Percentiles rank a stretch among this genome's conserved stretches.
Conservation (phyloP, 495 filamentous ascomycete species). For the Chaetomidium leptoderma region DNA sequence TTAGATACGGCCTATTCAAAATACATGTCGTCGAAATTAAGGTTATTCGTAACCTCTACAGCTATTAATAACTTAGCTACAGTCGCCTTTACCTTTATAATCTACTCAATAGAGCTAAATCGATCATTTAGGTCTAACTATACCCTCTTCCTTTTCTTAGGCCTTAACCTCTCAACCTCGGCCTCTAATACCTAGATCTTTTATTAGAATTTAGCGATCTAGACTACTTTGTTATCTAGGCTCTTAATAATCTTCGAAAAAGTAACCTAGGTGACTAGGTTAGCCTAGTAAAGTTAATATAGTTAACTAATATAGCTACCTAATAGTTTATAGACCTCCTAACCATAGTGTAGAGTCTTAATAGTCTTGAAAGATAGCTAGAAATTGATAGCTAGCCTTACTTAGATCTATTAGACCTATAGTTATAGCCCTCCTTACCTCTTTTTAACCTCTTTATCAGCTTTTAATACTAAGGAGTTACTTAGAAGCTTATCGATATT, state of each 20-base stretch:
- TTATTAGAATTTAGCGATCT: background rate
- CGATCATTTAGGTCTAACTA: background rate
- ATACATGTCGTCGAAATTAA: too few species aligned
- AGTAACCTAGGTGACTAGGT: slow-evolving; percentile 6
- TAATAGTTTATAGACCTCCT: slow-evolving; percentile 25
- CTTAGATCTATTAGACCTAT: too few species aligned
- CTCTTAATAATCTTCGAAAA: background rate
- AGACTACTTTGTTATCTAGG: background rate
- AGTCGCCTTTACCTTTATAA: background rate
- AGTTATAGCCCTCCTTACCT: too few species aligned
- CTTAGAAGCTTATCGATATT: too few species aligned
- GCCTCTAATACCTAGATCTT: background rate
- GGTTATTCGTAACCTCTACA: too few species aligned
- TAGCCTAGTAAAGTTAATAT: background rate
- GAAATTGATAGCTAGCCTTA: too few species aligned
- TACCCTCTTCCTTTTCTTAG: background rate
- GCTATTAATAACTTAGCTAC: too few species aligned
- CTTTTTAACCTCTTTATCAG: too few species aligned
- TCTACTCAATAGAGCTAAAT: background rate
- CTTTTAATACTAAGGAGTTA: too few species aligned
- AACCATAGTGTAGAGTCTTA: background rate
- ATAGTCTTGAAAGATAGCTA: too few species aligned
- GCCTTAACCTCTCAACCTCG: background rate
- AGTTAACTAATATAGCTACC: background rate
- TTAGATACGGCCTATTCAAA: too few species aligned